Base-by-base conservation (phyloP, 371 early-diverging fungal genomes). In the Rhizopus delemar region DNA sequence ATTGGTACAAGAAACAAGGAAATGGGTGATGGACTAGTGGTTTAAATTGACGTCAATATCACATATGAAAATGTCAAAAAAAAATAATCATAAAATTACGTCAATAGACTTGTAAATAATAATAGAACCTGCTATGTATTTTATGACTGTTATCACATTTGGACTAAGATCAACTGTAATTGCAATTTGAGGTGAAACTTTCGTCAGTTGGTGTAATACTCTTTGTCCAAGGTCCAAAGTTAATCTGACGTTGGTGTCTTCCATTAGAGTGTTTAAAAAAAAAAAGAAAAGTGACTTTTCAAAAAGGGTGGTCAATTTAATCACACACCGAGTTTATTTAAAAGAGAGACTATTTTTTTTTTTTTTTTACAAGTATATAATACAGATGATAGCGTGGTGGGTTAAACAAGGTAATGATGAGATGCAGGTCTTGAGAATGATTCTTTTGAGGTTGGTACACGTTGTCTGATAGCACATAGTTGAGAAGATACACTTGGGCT, bases 391-490 rank as follows among this genome's bases (percentile, higher is more conserved):
- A 36, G 11, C 6, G 11, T 8, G 36, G 36, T 8, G 0, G n/a
- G 13, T 45, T 22, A 15, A 13, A 7, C 13, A 45, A 36, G 11
- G 6, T 22, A 48, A 48, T 15, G 15, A 48, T n/a, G 31, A 48
- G 31, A 43, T 43, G 43, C 43, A 43, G 43, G 43, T 43, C 11
- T 48, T 43, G 8, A 13, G n/a, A 15, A 43, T 43, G 43, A 43
- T 43, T 43, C 43, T 43, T 43, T 43, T 12, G 60, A 48, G 4
- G 70, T 59, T 59, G 70, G 55, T 5, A 53, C 57, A 28, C 64
- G 56, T 51, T 75, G 75, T 15, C 75, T 59, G 50, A 75, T 69
- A 38, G 65, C 70, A 54, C 65, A 61, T 8, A 75, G 65, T 48
- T 72, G 72, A 41, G 72, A 62, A n/a, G 72, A 57, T 15, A 70